A percentile compares a stretch with the other conserved stretches of the same genome.
Evolutionary conservation across 2,329 filamentous ascomycete species (phyloP).

Genomic region (Claviceps capensis): DNA sequence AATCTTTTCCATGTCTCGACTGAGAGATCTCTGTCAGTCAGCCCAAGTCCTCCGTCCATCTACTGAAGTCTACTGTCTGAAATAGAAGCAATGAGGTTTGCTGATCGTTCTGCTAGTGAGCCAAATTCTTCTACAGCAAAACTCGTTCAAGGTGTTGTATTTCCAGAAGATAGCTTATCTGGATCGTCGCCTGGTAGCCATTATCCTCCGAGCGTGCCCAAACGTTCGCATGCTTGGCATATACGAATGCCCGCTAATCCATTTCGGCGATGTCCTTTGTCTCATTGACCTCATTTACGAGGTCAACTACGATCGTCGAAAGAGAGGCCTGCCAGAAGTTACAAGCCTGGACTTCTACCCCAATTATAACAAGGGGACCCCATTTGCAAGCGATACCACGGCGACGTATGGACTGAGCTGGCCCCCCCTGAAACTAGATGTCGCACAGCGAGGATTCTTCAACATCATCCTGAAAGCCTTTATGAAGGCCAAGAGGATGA

Average conservation of each 20-base stretch:
- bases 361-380: constrained; percentile 16
- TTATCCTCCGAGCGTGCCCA: constrained; percentile 20
- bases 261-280: constrained; percentile 21
- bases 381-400: constrained; percentile 4
- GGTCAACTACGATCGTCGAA: constrained; percentile 16
- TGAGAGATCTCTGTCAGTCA: constrained; percentile 14
- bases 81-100: background rate
- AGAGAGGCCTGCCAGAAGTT: constrained; percentile 8
- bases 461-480: constrained; percentile 20
- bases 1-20: constrained; percentile 3
- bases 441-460: constrained; percentile 21
- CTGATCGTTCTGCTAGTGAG: constrained; percentile 11
- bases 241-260: constrained; percentile 23
- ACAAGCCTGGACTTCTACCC: constrained; percentile 21
- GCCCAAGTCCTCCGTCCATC: background rate
- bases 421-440: constrained; percentile 11
- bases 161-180: constrained; percentile 18
- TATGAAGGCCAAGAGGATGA: constrained; percentile 19
- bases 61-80: background rate
- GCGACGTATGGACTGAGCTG: constrained; percentile 19
- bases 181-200: constrained; percentile 20
- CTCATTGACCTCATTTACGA: constrained; percentile 23
- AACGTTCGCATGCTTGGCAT: constrained; percentile 20
- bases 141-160: constrained; percentile 14
- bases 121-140: constrained; percentile 9